Conservation (phyloP, 495 filamentous ascomycete species). For the Xylaria bambusicola region DNA sequence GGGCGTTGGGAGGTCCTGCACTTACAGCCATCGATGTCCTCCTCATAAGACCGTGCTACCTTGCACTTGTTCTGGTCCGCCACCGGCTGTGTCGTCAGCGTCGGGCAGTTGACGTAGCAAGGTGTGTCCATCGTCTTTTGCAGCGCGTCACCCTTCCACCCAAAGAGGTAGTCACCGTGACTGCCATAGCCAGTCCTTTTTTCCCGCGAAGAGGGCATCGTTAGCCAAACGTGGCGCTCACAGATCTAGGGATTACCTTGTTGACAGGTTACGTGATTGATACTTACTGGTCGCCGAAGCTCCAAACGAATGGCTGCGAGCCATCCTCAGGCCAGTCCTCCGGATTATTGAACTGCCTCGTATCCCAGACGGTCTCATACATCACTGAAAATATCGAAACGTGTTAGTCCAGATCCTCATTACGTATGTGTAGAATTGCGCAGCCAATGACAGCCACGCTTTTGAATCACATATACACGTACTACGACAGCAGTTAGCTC, state of each 20-base stretch:
- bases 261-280: too few relatives aligned
- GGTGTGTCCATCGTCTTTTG: constrained; percentile 35
- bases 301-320: constrained; percentile 45
- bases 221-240: too few relatives aligned
- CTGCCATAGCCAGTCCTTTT: constrained; percentile 33
- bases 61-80: constrained; percentile 35
- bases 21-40: constrained; percentile 37
- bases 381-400: too few relatives aligned
- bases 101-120: constrained; percentile 36
- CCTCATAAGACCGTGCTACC: constrained; percentile 24
- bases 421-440: too few relatives aligned
- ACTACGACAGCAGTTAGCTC: too few relatives aligned
- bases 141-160: constrained; percentile 35
- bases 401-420: too few relatives aligned
- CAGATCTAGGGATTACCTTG: too few relatives aligned
- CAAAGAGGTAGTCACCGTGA: constrained; percentile 37
- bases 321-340: constrained; percentile 46
- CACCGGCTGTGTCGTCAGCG: constrained; percentile 33
- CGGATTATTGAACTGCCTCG: constrained; percentile 41
- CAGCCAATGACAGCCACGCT: too few relatives aligned
- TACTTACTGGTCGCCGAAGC: constrained; percentile 40
- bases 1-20: background rate
- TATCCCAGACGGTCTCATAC: constrained; percentile 37
- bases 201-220: too few relatives aligned
- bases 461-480: too few relatives aligned